These are phyloP conservation scores for Galerina marginata DNA, from an alignment of 768 basidiomycete species.

Conservation along the genomic window DNA sequence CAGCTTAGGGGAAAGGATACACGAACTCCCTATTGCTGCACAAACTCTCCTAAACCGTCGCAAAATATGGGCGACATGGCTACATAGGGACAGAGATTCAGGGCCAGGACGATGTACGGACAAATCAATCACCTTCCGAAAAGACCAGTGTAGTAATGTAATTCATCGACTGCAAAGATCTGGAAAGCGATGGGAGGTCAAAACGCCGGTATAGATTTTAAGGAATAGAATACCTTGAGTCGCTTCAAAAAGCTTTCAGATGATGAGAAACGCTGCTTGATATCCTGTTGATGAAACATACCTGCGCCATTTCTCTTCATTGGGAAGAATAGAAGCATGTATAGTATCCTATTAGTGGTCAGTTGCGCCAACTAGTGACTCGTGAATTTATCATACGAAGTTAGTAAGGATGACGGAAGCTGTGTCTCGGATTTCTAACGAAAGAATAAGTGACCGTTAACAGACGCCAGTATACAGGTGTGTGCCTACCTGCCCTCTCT, in stretches of 20 bases:
- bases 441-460: background rate
- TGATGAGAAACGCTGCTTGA: conserved; percentile 8
- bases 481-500: conserved; percentile 54
- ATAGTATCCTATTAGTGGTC: conserved; percentile 69
- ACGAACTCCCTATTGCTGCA: conserved; percentile 76
- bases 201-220: background rate
- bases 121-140: conserved; percentile 69
- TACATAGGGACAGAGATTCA: conserved; percentile 29
- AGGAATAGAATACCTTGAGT: conserved; percentile 48
- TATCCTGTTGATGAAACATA: conserved; percentile 24
- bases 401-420: conserved; percentile 90
- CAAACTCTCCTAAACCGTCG: conserved; percentile 78
- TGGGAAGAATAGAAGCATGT: conserved; percentile 83
- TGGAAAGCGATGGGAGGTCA: conserved; percentile 21
- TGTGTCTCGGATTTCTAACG: conserved; percentile 62
- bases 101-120: background rate
- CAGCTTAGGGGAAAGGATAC: background rate
- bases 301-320: conserved; percentile 86
- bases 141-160: conserved; percentile 84
- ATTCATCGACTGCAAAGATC: conserved; percentile 82
- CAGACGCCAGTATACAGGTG: background rate
- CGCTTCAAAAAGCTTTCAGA: conserved; percentile 70
- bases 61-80: conserved; percentile 83
- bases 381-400: conserved; percentile 55
- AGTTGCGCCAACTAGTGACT: background rate